phyloP scores from a whole-genome alignment of 495 filamentous ascomycete genomes.

The Penicillium waksmanii region DNA sequence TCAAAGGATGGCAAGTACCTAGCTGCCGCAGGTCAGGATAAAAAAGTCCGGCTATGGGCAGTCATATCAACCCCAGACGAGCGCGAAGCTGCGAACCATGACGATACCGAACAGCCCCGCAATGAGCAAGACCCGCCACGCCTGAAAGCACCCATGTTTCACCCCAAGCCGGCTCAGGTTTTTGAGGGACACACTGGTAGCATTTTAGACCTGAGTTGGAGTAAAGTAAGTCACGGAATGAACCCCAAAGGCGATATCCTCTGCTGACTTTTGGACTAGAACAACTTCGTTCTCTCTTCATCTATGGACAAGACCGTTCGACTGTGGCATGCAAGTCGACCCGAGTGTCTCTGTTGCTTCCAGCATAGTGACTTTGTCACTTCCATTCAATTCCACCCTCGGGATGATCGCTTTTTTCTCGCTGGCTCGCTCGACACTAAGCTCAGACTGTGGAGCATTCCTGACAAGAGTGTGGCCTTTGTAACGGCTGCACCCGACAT shows the following conservation, averaged over 20 bases:
- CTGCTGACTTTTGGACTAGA: conserved; percentile 49
- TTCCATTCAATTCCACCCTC: conserved; percentile 90
- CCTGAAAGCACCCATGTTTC: conserved; percentile 92
- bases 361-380: conserved; percentile 97
- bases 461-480: conserved; percentile 92
- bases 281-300: conserved; percentile 94
- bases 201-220: conserved; percentile 93
- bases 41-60: conserved; percentile 85
- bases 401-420: conserved; percentile 94
- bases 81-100: conserved; percentile 67
- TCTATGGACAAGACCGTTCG: conserved; percentile 99
- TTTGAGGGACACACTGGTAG: conserved; percentile 86
- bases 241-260: not conserved
- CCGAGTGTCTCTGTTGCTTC: conserved; percentile 92
- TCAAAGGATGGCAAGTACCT: conserved; percentile 92
- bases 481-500: conserved; percentile 82
- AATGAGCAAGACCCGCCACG: conserved; percentile 50
- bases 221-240: conserved; percentile 63
- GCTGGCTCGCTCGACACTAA: conserved; percentile 94
- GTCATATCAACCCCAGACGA: conserved; percentile 85
- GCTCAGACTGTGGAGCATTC: conserved; percentile 93
- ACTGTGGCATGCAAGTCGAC: conserved; percentile 86
- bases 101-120: conserved; percentile 60
- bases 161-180: conserved; percentile 71
- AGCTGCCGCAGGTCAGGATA: conserved; percentile 86